Conservation (phyloP, 179 eudicot species). For the Heliamphora ciliata region DNA sequence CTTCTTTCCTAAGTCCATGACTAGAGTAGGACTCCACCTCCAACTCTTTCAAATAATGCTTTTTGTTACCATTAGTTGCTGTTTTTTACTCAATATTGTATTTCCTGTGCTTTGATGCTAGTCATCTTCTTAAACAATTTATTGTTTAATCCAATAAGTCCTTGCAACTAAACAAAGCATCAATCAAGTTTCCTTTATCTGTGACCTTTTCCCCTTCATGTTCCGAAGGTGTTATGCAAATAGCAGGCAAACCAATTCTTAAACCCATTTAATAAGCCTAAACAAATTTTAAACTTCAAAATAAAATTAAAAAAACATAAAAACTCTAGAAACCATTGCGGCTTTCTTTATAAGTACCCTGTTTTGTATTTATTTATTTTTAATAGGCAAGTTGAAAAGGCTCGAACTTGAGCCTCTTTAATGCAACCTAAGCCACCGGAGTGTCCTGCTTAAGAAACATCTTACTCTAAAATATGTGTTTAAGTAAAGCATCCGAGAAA, state of each 20-base stretch:
- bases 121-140: not conserved
- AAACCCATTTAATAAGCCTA: not conserved
- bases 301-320: not conserved
- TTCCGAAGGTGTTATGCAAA: not conserved
- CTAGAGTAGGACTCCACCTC: too few species aligned
- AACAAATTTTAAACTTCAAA: not conserved
- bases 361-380: not conserved
- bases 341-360: not conserved
- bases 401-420: not conserved
- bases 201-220: not conserved
- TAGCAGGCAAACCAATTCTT: not conserved
- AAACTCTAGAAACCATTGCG: not conserved
- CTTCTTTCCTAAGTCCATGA: too few species aligned
- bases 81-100: not conserved
- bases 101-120: not conserved
- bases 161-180: not conserved
- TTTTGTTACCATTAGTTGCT: not conserved
- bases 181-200: not conserved
- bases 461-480: not conserved
- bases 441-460: constrained; percentile 1
- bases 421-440: not conserved
- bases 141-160: not conserved
- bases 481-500: not conserved
- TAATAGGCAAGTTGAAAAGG: too few species aligned
- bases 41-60: not conserved